Evolutionary conservation across 2,329 filamentous ascomycete species (phyloP).

Genomic region (Trichoderma sp.): DNA sequence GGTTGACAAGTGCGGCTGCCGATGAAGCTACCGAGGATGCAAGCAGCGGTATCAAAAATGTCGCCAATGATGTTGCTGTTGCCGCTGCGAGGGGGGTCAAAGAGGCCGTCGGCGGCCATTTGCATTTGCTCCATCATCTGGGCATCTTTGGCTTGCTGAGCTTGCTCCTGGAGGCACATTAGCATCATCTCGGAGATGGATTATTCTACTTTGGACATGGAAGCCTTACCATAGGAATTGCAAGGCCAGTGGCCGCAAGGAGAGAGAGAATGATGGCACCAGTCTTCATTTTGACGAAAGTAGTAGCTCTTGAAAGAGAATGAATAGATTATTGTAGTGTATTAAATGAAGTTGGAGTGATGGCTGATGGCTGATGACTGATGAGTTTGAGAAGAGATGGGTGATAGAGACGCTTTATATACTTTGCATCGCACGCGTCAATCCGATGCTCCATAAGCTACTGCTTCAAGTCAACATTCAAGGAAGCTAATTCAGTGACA

Average conservation of each 20-base stretch:
- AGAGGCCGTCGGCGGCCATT: not conserved
- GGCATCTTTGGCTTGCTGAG: not conserved
- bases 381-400: not conserved
- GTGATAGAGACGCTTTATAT: not conserved
- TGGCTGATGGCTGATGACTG: not conserved
- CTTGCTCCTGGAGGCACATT: not conserved
- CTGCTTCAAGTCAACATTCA: not conserved
- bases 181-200: not conserved
- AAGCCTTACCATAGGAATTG: not conserved
- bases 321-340: no score
- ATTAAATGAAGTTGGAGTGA: not conserved
- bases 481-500: not conserved
- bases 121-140: not conserved
- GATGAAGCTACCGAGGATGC: constrained; percentile 2
- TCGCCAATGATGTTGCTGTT: constrained; percentile 4
- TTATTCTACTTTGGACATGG: no score
- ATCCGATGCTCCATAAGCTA: not conserved
- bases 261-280: constrained; percentile 2
- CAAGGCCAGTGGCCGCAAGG: constrained; percentile 3
- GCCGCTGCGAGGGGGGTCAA: constrained; percentile 8
- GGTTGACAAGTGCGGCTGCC: not conserved
- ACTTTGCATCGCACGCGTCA: not conserved
- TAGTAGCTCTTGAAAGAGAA: no score
- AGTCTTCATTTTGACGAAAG: constrained; percentile 11
- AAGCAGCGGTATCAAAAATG: constrained; percentile 17